Evolutionary conservation across 139 green algal species (phyloP).

Genomic region (Diplosphaera chodatii): DNA sequence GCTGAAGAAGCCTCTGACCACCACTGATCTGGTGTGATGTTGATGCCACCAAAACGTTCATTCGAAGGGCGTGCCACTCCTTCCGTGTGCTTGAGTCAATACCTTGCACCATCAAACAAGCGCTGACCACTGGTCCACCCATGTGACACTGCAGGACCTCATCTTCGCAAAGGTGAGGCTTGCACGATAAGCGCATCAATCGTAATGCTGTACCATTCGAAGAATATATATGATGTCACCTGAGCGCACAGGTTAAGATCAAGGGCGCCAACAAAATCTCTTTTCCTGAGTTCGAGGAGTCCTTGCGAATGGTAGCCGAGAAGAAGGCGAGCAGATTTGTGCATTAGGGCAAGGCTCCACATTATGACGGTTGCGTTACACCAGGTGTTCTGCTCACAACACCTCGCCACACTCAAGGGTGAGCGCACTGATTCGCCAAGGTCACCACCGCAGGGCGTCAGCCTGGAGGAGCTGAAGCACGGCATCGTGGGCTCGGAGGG

Average conservation of each 20-base stretch:
- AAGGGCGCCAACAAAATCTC: conserved; percentile 54
- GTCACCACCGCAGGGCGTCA: conserved; percentile 18
- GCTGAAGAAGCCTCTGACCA: conserved; percentile 29
- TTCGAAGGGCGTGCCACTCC: too few relatives aligned
- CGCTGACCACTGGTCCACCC: too few relatives aligned
- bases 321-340: conserved; percentile 52
- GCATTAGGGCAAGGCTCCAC: conserved; percentile 1
- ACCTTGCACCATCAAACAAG: too few relatives aligned
- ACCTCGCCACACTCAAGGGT: too few relatives aligned
- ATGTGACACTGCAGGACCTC: too few relatives aligned
- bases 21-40: conserved; percentile 33
- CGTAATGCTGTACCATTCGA: too few relatives aligned
- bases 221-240: neutral
- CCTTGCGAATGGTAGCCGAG: conserved; percentile 34
- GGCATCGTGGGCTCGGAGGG: conserved; percentile 14
- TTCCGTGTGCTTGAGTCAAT: too few relatives aligned
- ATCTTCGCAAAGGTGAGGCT: conserved; percentile 57
- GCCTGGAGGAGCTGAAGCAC: conserved; percentile 15
- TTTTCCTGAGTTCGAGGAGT: conserved; percentile 41
- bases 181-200: neutral
- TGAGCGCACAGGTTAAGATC: conserved; percentile 39
- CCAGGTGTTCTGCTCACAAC: too few relatives aligned
- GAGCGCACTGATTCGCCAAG: neutral
- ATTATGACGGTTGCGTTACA: too few relatives aligned
- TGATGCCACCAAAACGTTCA: too few relatives aligned